Evolutionary conservation across 225 moss, liverwort and hornwort species (phyloP).

Genomic region (Asterella californica): DNA sequence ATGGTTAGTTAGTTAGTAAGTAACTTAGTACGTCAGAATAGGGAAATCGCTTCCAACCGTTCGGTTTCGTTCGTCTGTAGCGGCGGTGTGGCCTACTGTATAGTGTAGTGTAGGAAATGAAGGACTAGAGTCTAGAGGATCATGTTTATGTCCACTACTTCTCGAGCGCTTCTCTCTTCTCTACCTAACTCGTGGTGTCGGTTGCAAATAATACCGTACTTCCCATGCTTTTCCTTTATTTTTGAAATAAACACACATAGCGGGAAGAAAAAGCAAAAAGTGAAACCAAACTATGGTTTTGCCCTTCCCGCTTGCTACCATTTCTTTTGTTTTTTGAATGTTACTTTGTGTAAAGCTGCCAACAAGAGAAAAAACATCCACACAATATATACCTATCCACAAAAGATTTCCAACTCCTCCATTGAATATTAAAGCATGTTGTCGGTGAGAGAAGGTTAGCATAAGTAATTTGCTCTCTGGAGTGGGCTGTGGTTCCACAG

Average conservation of each 20-base stretch:
- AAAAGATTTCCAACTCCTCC: background rate
- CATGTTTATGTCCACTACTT: background rate
- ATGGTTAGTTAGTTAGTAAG: too few relatives aligned
- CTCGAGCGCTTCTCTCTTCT: too few relatives aligned
- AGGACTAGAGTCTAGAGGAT: background rate
- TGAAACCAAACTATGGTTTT: background rate
- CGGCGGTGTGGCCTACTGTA: too few relatives aligned
- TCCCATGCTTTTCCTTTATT: background rate
- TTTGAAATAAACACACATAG: background rate
- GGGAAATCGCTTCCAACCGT: background rate
- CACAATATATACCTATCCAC: background rate
- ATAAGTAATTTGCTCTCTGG: too few relatives aligned
- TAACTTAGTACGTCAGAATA: too few relatives aligned
- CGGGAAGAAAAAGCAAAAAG: background rate
- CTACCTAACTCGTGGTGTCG: background rate
- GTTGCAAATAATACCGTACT: too few relatives aligned
- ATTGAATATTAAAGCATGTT: too few relatives aligned
- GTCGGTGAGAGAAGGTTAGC: too few relatives aligned
- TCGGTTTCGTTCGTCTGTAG: background rate
- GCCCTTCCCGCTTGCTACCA: background rate
- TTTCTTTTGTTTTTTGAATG: background rate
- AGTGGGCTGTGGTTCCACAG: too few relatives aligned
- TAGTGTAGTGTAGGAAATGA: too few relatives aligned
- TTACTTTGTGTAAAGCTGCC: too few relatives aligned
- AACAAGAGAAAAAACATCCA: too few relatives aligned